These are phyloP conservation scores for Termitomyces sp. DNA, from an alignment of 768 basidiomycete species.

Conservation along the genomic window DNA sequence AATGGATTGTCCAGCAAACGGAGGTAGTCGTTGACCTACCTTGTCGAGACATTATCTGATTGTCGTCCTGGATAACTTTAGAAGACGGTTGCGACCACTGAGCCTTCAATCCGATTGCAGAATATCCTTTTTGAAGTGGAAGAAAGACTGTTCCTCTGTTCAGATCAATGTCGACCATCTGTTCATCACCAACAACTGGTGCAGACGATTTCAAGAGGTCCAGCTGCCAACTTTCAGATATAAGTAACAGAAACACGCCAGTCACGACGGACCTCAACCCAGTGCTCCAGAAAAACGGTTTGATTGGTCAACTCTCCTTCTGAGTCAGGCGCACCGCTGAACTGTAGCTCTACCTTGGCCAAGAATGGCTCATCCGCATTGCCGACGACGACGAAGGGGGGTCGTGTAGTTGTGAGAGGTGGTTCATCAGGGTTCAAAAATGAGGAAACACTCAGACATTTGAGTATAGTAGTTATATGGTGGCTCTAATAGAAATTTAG, in stretches of 20 bases:
- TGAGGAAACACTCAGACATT: constrained; percentile 29
- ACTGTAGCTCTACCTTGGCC: constrained; percentile 39
- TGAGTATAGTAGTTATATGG: constrained; percentile 40
- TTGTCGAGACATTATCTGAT: background rate
- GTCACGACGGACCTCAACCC: constrained; percentile 42
- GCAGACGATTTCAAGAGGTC: constrained; percentile 29
- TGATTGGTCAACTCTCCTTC: constrained; percentile 22
- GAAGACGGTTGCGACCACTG: constrained; percentile 26
- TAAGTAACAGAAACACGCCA: background rate
- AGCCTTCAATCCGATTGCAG: constrained; percentile 24
- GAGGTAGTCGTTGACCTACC: background rate
- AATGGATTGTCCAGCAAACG: constrained; percentile 1
- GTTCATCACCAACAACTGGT: constrained; percentile 38
- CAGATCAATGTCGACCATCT: constrained; percentile 47
- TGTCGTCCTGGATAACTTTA: background rate
- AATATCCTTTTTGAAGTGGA: constrained; percentile 25
- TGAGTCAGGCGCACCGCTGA: constrained; percentile 27
- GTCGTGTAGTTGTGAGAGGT: constrained; percentile 19
- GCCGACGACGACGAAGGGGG: constrained; percentile 43
- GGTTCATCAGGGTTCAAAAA: constrained; percentile 14
- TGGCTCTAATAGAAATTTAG: constrained; percentile 23
- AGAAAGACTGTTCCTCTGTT: constrained; percentile 39
- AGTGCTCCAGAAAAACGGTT: constrained; percentile 40
- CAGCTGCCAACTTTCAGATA: constrained; percentile 24
- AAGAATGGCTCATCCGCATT: constrained; percentile 37